Evolutionary conservation across 2,329 filamentous ascomycete species (phyloP), one percentile per base, ranked within the genome.

Genomic region (Tolypocladium sp.): DNA sequence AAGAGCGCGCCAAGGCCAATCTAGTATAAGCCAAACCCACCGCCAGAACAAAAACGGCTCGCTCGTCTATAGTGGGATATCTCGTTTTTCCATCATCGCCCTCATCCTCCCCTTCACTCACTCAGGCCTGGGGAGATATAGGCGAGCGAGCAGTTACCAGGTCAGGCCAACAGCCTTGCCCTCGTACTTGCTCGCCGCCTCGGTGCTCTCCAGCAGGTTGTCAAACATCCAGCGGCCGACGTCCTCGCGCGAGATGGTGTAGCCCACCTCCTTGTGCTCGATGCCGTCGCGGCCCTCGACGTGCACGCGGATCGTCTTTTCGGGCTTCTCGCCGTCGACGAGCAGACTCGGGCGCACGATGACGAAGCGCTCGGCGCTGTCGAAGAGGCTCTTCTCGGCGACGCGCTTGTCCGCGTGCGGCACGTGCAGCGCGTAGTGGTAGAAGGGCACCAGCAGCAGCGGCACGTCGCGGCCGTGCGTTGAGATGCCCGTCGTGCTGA

Each of bases 321-420:
- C 63, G 25, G 68, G 60, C 58, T 60, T 62, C 53, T 60, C 64
- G 41, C 64, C 65, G 51, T 68, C 63, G 4, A 64, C 62, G 51
- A 79, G 61, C 37, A 78, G 53, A 55, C 74, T 76, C 2, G 72
- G 72, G 0, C 77, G 66, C 5, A 77, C 68, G 20, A 77, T 56
- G n/a, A 70, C 70, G 57, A 69, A 77, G n/a, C 63, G 60, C 60
- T 76, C 74, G 6, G 61, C 67, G 53, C 66, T 67, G 2, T 41
- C 65, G 0, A 44, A 55, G 7, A 77, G 52, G 6, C 20, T 46
- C 35, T 64, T 55, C 68, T 83, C 80, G 77, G 81, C 79, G 30
- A 65, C 69, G 55, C 65, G 68, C 70, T 83, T 83, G 62, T 83
- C 81, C 12, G 58, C 66, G 63, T 80, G 79, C 13, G 80, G 76